These are phyloP conservation scores for Fusarium paranaense DNA, from an alignment of 2,329 filamentous ascomycete species.

Conservation along the genomic window DNA sequence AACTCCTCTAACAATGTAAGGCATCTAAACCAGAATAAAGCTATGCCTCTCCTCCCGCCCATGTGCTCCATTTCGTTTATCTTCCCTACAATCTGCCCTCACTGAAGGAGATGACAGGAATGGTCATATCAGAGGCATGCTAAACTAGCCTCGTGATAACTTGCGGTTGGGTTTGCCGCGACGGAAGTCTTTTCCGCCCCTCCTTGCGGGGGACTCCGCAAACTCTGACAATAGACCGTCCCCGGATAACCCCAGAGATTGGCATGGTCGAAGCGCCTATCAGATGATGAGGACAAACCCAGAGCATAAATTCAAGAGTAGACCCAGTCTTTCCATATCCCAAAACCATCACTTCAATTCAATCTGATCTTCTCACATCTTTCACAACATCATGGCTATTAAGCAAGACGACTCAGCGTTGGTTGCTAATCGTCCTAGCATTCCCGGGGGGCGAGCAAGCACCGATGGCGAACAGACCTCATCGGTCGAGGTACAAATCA, in stretches of 20 bases:
- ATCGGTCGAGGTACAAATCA: neutral
- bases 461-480: neutral
- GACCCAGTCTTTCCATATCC: neutral
- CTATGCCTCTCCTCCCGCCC: no score
- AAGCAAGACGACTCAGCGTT: neutral
- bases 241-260: neutral
- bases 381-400: neutral
- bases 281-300: neutral
- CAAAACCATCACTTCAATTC: neutral
- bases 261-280: neutral
- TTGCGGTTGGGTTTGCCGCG: neutral
- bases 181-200: neutral
- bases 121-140: no score
- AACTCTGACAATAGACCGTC: neutral
- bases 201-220: neutral
- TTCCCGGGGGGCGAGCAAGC: neutral
- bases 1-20: no score
- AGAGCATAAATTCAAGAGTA: neutral
- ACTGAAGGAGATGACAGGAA: no score
- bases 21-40: no score
- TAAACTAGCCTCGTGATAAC: neutral
- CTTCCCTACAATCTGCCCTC: no score
- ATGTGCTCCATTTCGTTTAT: neutral
- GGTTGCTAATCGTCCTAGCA: neutral
- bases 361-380: neutral